Conservation (phyloP, 805 yeast genomes). For the Candida awuae region DNA sequence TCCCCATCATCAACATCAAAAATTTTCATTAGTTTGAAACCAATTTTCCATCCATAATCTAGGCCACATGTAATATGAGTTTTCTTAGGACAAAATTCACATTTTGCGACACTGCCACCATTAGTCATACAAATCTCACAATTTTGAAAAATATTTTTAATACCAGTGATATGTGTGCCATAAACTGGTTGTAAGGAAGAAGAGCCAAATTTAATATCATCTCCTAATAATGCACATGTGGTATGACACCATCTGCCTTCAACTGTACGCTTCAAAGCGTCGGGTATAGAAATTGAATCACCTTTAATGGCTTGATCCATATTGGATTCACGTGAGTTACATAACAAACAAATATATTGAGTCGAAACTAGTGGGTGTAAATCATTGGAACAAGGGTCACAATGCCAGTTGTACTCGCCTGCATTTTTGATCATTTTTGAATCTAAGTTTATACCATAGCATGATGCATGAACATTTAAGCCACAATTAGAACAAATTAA, state of each 20-base stretch:
- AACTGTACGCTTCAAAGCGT: slow-evolving; percentile 59
- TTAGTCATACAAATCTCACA: slow-evolving; percentile 40
- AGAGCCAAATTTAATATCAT: slow-evolving; percentile 37
- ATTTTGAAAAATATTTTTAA: slow-evolving; percentile 23
- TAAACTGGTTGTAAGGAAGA: slow-evolving; percentile 39
- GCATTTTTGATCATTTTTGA: slow-evolving; percentile 8
- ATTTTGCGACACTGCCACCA: slow-evolving; percentile 45
- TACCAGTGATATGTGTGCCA: slow-evolving; percentile 29
- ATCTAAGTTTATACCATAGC: slow-evolving; percentile 48
- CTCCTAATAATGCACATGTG: slow-evolving; percentile 54
- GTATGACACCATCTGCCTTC: slow-evolving; percentile 75
- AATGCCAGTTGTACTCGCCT: slow-evolving; percentile 50
- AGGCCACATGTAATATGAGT: slow-evolving; percentile 56
- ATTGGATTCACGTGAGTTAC: slow-evolving; percentile 46
- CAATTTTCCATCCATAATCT: slow-evolving; percentile 39
- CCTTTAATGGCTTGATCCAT: slow-evolving; percentile 39
- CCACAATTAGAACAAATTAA: slow-evolving; percentile 61
- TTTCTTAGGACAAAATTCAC: slow-evolving; percentile 36
- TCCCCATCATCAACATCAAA: slow-evolving; percentile 11
- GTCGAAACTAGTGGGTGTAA: slow-evolving; percentile 51
- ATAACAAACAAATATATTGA: slow-evolving; percentile 57
- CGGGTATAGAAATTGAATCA: slow-evolving; percentile 38
- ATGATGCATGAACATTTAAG: slow-evolving; percentile 56
- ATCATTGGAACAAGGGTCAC: slow-evolving; percentile 74
- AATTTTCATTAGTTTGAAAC: slow-evolving; percentile 38